phyloP scores from a whole-genome alignment of 768 basidiomycete genomes.

The Erythrobasidium yunnanense region DNA sequence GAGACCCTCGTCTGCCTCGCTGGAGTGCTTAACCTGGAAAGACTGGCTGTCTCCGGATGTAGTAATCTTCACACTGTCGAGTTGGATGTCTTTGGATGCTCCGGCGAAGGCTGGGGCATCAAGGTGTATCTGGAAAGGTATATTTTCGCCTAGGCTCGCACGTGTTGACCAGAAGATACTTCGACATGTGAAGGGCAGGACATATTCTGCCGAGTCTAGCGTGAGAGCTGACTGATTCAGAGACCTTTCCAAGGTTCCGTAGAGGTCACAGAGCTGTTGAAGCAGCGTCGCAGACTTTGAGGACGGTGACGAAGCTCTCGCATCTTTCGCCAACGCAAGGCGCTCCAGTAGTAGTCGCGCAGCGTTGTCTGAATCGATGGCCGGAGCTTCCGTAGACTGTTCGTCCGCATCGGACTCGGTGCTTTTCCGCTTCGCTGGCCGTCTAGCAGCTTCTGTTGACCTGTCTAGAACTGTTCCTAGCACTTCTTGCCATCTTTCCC shows the following conservation, averaged over 20 bases:
- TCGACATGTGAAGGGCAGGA: constrained; percentile 51
- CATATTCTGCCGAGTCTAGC: not conserved
- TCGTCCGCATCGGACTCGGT: no score
- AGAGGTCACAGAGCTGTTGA: not conserved
- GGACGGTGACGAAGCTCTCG: no score
- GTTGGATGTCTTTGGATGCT: constrained; percentile 52
- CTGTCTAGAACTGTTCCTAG: constrained; percentile 49
- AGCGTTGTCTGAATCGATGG: no score
- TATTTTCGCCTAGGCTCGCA: constrained; percentile 52
- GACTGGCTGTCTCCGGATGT: constrained; percentile 50
- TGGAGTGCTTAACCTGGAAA: constrained; percentile 41
- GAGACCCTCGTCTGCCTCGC: no score
- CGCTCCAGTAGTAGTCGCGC: no score
- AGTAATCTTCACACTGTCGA: constrained; percentile 55
- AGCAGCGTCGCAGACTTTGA: no score
- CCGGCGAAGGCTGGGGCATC: constrained; percentile 47
- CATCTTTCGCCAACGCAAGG: no score
- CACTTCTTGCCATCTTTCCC: constrained; percentile 68
- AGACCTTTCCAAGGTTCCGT: constrained; percentile 40
- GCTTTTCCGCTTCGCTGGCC: not conserved
- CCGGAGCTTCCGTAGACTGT: no score
- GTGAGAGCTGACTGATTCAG: not conserved
- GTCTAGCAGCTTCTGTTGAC: not conserved
- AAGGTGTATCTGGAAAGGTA: constrained; percentile 65
- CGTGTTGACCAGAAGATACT: constrained; percentile 62